Conservation (phyloP, 306 rosid genomes). For the Inga laurina region DNA sequence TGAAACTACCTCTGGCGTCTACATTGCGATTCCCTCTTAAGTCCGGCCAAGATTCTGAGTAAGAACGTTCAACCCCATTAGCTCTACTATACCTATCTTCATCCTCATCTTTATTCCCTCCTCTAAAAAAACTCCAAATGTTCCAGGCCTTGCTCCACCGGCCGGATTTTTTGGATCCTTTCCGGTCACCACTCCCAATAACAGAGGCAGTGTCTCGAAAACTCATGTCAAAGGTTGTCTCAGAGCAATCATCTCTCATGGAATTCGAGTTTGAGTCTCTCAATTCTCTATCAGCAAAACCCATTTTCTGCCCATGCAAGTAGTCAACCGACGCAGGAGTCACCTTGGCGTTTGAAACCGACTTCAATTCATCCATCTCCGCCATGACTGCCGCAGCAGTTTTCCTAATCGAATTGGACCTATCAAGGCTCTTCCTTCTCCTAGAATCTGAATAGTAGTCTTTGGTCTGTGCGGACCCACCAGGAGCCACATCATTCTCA, state of each 20-base stretch:
- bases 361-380: constrained; percentile 83
- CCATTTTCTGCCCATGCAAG: constrained; percentile 58
- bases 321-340: constrained; percentile 61
- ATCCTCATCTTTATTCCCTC: constrained; percentile 71
- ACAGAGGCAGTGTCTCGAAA: constrained; percentile 55
- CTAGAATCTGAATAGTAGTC: constrained; percentile 84
- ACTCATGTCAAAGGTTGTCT: constrained; percentile 57
- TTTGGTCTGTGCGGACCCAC: constrained; percentile 80
- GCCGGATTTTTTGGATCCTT: constrained; percentile 72
- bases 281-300: constrained; percentile 52
- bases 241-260: constrained; percentile 76
- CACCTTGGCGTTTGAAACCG: constrained; percentile 73
- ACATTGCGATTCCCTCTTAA: constrained; percentile 70
- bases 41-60: constrained; percentile 91
- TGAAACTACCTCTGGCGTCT: constrained; percentile 53
- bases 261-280: constrained; percentile 78
- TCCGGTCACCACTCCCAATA: constrained; percentile 57
- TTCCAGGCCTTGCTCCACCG: constrained; percentile 91
- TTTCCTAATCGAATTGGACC: constrained; percentile 87
- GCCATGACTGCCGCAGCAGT: constrained; percentile 97
- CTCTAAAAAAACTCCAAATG: constrained; percentile 74
- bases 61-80: constrained; percentile 76
- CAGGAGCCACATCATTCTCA: constrained; percentile 65
- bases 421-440: constrained; percentile 85
- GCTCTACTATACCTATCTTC: constrained; percentile 69